phyloP scores from a whole-genome alignment of 495 filamentous ascomycete species.

The Halenospora varia region DNA sequence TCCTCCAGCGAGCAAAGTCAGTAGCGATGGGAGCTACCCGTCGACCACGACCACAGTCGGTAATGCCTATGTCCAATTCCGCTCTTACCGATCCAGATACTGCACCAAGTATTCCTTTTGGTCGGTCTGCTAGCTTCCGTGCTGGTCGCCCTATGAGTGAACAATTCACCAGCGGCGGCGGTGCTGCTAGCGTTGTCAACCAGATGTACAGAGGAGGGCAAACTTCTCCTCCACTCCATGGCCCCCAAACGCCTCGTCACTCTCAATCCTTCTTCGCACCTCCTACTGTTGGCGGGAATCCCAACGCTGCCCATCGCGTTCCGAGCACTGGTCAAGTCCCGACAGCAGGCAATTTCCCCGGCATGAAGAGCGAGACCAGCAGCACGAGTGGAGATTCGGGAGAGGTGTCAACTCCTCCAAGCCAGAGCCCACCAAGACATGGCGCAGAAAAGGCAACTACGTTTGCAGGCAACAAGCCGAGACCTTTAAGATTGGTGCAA shows the following conservation, averaged over 20 bases:
- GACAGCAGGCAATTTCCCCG: slow-evolving; percentile 50
- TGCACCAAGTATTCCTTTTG: slow-evolving; percentile 74
- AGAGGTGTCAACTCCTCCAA: slow-evolving; percentile 46
- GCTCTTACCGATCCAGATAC: slow-evolving; percentile 65
- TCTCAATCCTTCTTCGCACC: slow-evolving; percentile 46
- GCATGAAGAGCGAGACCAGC: slow-evolving; percentile 53
- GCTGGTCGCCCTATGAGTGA: slow-evolving; percentile 67
- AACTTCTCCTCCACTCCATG: slow-evolving; percentile 50
- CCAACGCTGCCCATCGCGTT: slow-evolving; percentile 22
- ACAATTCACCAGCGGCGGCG: slow-evolving; percentile 52
- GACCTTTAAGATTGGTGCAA: slow-evolving; percentile 84
- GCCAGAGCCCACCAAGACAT: slow-evolving; percentile 44
- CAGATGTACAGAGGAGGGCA: slow-evolving; percentile 77
- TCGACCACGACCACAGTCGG: slow-evolving; percentile 51
- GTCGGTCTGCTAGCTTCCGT: slow-evolving; percentile 59
- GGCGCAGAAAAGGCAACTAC: slow-evolving; percentile 59
- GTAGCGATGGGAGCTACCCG: slow-evolving; percentile 45
- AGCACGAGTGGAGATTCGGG: slow-evolving; percentile 59
- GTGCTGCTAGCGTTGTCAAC: slow-evolving; percentile 66
- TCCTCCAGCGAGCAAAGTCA: slow-evolving; percentile 79
- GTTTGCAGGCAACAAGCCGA: slow-evolving; percentile 67
- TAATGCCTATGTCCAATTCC: slow-evolving; percentile 30
- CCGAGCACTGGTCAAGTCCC: slow-evolving; percentile 35
- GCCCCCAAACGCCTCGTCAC: slow-evolving; percentile 38
- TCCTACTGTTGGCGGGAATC: slow-evolving; percentile 24